These are phyloP conservation scores for Bidens hawaiensis DNA, from an alignment of 140 eudicot species.

Conservation along the genomic window DNA sequence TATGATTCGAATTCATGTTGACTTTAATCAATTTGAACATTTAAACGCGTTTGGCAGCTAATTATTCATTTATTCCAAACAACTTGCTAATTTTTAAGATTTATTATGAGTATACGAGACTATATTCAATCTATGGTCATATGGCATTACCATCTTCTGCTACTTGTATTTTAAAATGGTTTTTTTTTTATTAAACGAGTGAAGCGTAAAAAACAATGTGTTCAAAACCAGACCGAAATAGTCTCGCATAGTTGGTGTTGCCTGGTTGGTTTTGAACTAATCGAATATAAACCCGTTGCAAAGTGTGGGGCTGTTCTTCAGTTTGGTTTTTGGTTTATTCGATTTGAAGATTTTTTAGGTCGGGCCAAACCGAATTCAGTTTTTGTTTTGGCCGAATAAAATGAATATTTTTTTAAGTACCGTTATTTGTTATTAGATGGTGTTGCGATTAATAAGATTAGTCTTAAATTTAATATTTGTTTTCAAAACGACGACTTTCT, in stretches of 20 bases:
- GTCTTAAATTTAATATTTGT: no score
- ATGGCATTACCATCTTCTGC: not conserved
- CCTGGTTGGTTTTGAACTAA: no score
- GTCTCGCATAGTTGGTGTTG: not conserved
- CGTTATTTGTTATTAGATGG: no score
- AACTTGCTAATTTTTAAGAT: constrained; percentile 6
- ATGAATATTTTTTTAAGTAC: no score
- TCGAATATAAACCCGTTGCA: no score
- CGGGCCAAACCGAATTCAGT: no score
- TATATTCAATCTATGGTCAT: not conserved
- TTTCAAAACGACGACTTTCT: no score
- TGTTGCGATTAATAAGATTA: no score
- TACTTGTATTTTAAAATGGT: not conserved
- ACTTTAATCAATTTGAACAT: constrained; percentile 9
- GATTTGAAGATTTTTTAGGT: no score
- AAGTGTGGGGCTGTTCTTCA: no score
- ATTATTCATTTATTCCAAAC: not conserved
- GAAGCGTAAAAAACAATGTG: not conserved
- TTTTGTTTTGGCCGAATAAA: no score
- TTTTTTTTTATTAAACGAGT: not conserved
- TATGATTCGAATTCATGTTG: constrained; percentile 13
- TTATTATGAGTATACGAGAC: not conserved
- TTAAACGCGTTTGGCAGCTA: constrained; percentile 13
- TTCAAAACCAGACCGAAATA: not conserved
- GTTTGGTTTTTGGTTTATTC: no score